Base-by-base conservation (phyloP, 2,329 filamentous ascomycete genomes). In the Aspergillus vadensis region DNA sequence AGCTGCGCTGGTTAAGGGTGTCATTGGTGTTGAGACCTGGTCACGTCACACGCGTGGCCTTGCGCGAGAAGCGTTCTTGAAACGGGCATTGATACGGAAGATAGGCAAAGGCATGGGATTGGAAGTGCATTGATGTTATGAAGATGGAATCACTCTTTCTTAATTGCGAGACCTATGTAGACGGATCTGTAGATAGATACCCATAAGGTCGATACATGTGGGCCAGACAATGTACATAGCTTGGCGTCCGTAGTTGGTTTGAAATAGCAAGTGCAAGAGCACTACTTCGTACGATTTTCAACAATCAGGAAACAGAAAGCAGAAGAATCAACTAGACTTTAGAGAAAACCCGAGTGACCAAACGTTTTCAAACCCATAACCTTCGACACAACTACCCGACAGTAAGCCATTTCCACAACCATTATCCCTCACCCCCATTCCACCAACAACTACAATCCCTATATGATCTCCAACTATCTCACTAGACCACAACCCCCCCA, bases 31-130 rank as follows among this genome's bases (percentile, higher is more conserved):
- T 3, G 79, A 81, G 48, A 76, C 78, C 2, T 82, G 80, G 80
- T 78, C 76, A 4, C 74, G 78, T 44, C 75, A 79, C 67, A 81
- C 79, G 6, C 74, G 80, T 36, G 77, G 79, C 48, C 65, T 82
- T 25, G 79, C 79, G 1, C 70, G 80, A n/a, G 80, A 82, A 67
- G 79, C 77, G 12, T 81, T 82, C 64, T 67, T 80, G 51, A 80
- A 81, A 61, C 74, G 76, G 47, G 79, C 78, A 10, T 63, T 82
- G 57, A 79, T 79, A 39, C 72, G 75, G 23, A 82, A 81, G 68
- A 79, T 81, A 25, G 77, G 75, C 1, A 72, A 67, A 55, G 80
- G 79, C 1, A 80, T 82, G 79, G 79, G 78, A 1, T 66, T 81
- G 57, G 75, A 78, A 48, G 70, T 30, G 27, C 25, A 30, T 27